A percentile compares a stretch with the other conserved stretches of the same genome.
Conservation (phyloP, 2,329 filamentous ascomycete genomes). For the Penicillium sp. region DNA sequence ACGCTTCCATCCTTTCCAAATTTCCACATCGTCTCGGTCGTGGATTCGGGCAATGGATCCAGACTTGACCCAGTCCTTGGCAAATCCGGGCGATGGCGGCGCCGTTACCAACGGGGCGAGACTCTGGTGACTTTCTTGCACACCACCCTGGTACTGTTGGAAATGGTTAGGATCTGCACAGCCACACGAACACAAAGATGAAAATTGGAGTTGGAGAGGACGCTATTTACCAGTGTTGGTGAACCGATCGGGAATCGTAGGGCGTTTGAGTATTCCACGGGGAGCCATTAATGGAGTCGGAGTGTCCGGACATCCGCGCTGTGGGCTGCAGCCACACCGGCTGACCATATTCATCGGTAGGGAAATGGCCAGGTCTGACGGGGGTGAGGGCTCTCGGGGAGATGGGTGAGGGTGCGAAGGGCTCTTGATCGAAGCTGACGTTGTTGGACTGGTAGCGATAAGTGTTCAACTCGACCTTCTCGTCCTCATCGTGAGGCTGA, state of each 20-base stretch:
- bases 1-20: constrained; percentile 42
- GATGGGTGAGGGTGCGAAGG: constrained; percentile 16
- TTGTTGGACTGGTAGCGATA: constrained; percentile 17
- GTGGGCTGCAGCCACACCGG: constrained; percentile 24
- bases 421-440: constrained; percentile 18
- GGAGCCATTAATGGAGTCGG: constrained; percentile 26
- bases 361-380: constrained; percentile 23
- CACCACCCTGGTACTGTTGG: constrained; percentile 23
- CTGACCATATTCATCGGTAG: constrained; percentile 25
- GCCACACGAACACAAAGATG: neutral
- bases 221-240: constrained; percentile 31
- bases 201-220: neutral
- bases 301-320: constrained; percentile 20
- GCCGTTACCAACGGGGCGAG: constrained; percentile 36
- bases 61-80: constrained; percentile 41
- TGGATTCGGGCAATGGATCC: constrained; percentile 40
- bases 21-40: constrained; percentile 40
- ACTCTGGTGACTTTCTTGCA: constrained; percentile 36
- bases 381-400: constrained; percentile 25
- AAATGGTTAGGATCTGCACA: neutral
- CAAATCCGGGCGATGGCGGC: constrained; percentile 30
- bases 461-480: constrained; percentile 29
- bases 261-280: constrained; percentile 15
- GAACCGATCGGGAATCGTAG: constrained; percentile 34
- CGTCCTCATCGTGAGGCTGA: constrained; percentile 24